phyloP scores from a whole-genome alignment of 768 basidiomycete genomes.

The Mycena latifolia region DNA sequence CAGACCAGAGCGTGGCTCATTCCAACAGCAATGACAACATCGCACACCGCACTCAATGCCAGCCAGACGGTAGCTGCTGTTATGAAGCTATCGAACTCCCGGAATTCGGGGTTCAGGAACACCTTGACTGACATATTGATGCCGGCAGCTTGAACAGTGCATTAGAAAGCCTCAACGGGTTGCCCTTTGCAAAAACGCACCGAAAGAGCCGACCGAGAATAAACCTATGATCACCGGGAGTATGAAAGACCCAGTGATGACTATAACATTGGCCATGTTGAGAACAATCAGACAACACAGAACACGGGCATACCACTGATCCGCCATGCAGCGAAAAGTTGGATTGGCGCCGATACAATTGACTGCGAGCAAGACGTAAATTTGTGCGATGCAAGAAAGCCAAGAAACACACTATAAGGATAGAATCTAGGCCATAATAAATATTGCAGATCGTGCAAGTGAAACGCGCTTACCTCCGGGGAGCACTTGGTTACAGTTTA shows the following conservation, averaged over 20 bases:
- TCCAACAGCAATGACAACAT: slow-evolving; percentile 20
- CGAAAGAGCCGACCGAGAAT: slow-evolving; percentile 12
- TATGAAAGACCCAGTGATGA: slow-evolving; percentile 24
- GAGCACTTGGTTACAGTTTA: slow-evolving; percentile 5
- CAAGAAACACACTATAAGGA: slow-evolving; percentile 22
- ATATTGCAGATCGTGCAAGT: too few species aligned
- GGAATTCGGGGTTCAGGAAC: neutral
- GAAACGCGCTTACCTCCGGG: slow-evolving; percentile 26
- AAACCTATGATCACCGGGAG: slow-evolving; percentile 6
- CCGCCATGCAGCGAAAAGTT: slow-evolving; percentile 31
- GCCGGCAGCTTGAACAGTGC: neutral
- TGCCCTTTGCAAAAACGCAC: slow-evolving; percentile 14
- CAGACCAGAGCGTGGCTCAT: slow-evolving; percentile 24
- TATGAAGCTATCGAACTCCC: slow-evolving; percentile 8
- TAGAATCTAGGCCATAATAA: slow-evolving; percentile 18
- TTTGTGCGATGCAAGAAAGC: neutral
- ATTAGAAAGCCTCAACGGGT: neutral
- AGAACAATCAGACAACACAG: neutral
- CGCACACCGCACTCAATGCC: slow-evolving; percentile 19
- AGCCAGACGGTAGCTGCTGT: slow-evolving; percentile 21
- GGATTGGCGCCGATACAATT: slow-evolving; percentile 23
- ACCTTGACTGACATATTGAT: slow-evolving; percentile 14
- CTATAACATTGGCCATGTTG: neutral
- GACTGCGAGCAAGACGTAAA: too few species aligned
- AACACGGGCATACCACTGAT: slow-evolving; percentile 15